Evolutionary conservation across 1,284 basidiomycete genomes (phyloP).

Genomic region (Schizophyllum amplum): DNA sequence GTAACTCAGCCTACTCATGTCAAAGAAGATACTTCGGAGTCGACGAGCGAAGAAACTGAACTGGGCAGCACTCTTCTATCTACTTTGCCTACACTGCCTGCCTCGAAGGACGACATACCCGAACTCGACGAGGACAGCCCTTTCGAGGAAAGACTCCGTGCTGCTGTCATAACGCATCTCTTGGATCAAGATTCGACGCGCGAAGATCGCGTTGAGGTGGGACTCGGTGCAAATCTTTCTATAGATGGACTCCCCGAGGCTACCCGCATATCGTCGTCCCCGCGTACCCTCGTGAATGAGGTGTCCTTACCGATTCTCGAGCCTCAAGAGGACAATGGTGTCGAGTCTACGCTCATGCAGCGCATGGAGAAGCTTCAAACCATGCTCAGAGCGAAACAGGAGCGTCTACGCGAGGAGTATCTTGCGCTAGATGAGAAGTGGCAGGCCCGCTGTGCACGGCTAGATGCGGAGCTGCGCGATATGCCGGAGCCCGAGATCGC

Average conservation of each 20-base stretch:
- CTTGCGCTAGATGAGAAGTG: slow-evolving; percentile 60
- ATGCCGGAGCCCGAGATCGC: slow-evolving; percentile 25
- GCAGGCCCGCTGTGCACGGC: slow-evolving; percentile 57
- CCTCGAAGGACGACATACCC: too few relatives aligned
- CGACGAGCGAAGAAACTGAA: too few relatives aligned
- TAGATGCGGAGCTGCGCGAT: slow-evolving; percentile 42
- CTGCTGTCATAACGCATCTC: too few relatives aligned
- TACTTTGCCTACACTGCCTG: too few relatives aligned
- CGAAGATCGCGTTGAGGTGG: background rate
- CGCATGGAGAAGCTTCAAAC: background rate
- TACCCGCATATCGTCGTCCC: background rate
- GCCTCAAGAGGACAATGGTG: background rate
- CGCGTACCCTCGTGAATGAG: background rate
- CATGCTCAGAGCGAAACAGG: slow-evolving; percentile 1
- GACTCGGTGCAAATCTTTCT: background rate
- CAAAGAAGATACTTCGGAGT: too few relatives aligned
- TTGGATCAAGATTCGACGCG: too few relatives aligned
- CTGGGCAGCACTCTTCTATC: too few relatives aligned
- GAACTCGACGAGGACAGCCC: too few relatives aligned
- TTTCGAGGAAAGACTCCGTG: too few relatives aligned
- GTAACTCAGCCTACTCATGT: too few relatives aligned
- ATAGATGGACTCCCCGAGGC: background rate
- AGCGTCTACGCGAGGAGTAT: slow-evolving; percentile 60
- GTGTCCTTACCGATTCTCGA: background rate
- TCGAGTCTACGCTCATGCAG: background rate